A percentile compares a stretch with the other conserved stretches of the same genome.
phyloP scores from a whole-genome alignment of 2,329 filamentous ascomycete genomes.

The Botrytis medusae region DNA sequence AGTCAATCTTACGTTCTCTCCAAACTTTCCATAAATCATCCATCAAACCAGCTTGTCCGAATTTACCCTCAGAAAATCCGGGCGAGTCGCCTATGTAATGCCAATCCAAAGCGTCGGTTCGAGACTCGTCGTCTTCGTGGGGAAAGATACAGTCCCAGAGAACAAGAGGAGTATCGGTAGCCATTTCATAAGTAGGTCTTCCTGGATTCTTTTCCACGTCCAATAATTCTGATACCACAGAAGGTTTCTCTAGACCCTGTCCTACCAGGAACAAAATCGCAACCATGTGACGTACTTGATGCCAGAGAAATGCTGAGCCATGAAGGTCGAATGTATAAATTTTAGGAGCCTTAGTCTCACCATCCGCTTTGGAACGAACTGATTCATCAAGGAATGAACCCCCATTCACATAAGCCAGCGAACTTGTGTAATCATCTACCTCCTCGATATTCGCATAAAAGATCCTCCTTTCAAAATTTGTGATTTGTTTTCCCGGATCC shows the following conservation, averaged over 20 bases:
- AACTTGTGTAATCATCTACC: constrained; percentile 55
- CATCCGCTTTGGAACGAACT: not conserved
- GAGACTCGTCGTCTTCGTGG: constrained; percentile 43
- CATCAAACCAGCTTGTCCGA: constrained; percentile 64
- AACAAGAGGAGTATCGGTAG: constrained; percentile 83
- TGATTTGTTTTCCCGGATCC: constrained; percentile 85
- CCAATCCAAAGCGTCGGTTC: constrained; percentile 71
- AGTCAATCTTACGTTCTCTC: constrained; percentile 85
- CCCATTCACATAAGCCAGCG: constrained; percentile 54
- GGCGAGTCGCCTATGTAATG: constrained; percentile 71
- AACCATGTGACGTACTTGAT: constrained; percentile 96
- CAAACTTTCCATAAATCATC: constrained; percentile 80
- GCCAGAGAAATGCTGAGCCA: constrained; percentile 94
- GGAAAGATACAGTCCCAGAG: constrained; percentile 96
- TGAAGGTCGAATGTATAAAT: constrained; percentile 87
- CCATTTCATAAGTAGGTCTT: constrained; percentile 88
- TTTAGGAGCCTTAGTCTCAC: constrained; percentile 47
- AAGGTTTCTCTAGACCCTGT: constrained; percentile 78
- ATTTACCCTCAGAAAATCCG: constrained; percentile 56
- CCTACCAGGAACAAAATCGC: constrained; percentile 87
- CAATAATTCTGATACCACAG: constrained; percentile 71
- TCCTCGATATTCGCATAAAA: constrained; percentile 77
- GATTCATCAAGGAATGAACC: constrained; percentile 18
- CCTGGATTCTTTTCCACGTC: constrained; percentile 69
- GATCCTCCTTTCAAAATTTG: constrained; percentile 76